Percentiles rank a stretch among this genome's conserved stretches.
Evolutionary conservation across 2,329 filamentous ascomycete genomes (phyloP).

Genomic region (Phialophora macrospora): DNA sequence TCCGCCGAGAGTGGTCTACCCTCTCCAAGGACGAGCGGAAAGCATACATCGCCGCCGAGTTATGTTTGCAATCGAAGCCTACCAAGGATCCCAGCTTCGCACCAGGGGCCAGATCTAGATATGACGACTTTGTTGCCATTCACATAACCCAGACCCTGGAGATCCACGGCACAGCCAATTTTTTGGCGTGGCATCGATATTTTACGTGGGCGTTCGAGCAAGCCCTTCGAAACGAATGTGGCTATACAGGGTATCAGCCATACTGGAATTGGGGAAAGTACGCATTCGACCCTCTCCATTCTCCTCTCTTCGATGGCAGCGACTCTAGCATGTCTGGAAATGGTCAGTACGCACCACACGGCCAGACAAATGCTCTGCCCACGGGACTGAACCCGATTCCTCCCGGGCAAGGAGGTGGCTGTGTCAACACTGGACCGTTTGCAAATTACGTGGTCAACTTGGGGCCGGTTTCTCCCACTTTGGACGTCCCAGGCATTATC

Average conservation of each 20-base stretch:
- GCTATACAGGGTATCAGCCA: conserved; percentile 51
- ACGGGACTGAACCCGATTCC: conserved; percentile 32
- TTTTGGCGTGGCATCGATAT: conserved; percentile 53
- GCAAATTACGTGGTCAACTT: conserved; percentile 46
- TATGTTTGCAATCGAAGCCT: conserved; percentile 44
- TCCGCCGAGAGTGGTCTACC: conserved; percentile 53
- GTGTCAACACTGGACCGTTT: conserved; percentile 39
- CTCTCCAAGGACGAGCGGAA: conserved; percentile 35
- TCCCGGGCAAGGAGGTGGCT: conserved; percentile 37
- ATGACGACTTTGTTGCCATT: conserved; percentile 52
- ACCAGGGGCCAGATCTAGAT: conserved; percentile 54
- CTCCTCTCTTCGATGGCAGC: conserved; percentile 46
- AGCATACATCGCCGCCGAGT: conserved; percentile 46
- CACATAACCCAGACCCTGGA: conserved; percentile 46
- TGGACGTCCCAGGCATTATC: conserved; percentile 30
- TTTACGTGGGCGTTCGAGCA: conserved; percentile 51
- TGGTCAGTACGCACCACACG: conserved; percentile 23
- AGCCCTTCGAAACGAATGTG: conserved; percentile 51
- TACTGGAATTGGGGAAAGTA: conserved; percentile 49
- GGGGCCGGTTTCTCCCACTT: conserved; percentile 39
- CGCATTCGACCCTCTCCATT: conserved; percentile 40
- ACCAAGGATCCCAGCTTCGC: conserved; percentile 41
- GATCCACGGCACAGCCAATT: conserved; percentile 45
- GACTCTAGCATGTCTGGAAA: conserved; percentile 46
- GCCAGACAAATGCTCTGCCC: conserved; percentile 25